Percentiles rank a stretch among this genome's conserved stretches.
These are phyloP conservation scores for Tanacetum coccineum DNA, from an alignment of 129 eudicot species.

Conservation along the genomic window DNA sequence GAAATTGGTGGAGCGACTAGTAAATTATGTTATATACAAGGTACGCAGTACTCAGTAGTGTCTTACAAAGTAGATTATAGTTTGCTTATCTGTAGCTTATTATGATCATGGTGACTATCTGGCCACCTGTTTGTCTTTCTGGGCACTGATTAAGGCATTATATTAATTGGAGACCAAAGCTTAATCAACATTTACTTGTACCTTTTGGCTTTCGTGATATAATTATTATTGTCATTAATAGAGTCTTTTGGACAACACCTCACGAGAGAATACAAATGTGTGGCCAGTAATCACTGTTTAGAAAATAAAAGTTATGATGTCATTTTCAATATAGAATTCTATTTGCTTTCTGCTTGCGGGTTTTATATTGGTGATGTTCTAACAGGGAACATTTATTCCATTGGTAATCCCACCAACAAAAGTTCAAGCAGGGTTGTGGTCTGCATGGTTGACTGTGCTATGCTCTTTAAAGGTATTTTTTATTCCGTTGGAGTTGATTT, in stretches of 20 bases:
- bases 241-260: neutral
- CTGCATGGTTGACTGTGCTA: constrained; percentile 68
- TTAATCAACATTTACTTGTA: neutral
- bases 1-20: constrained; percentile 62
- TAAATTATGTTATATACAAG: constrained; percentile 75
- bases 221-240: neutral
- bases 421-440: constrained; percentile 77
- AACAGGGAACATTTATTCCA: constrained; percentile 95
- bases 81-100: neutral
- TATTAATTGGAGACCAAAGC: constrained; percentile 3
- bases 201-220: constrained; percentile 6
- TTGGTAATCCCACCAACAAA: constrained; percentile 71
- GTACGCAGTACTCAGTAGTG: constrained; percentile 28
- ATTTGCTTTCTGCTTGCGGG: constrained; percentile 10
- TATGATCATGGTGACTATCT: constrained; percentile 7
- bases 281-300: neutral
- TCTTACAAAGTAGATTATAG: constrained; percentile 7
- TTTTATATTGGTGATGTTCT: constrained; percentile 14
- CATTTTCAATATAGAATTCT: neutral
- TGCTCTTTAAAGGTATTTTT: constrained; percentile 92
- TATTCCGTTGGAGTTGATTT: constrained; percentile 13
- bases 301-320: neutral
- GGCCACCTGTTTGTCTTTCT: constrained; percentile 9
- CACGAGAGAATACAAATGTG: neutral
- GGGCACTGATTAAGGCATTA: constrained; percentile 5